Evolutionary conservation across 345 rosid genomes (phyloP), one percentile per base, ranked within the genome.

Genomic region (Linum tenue): DNA sequence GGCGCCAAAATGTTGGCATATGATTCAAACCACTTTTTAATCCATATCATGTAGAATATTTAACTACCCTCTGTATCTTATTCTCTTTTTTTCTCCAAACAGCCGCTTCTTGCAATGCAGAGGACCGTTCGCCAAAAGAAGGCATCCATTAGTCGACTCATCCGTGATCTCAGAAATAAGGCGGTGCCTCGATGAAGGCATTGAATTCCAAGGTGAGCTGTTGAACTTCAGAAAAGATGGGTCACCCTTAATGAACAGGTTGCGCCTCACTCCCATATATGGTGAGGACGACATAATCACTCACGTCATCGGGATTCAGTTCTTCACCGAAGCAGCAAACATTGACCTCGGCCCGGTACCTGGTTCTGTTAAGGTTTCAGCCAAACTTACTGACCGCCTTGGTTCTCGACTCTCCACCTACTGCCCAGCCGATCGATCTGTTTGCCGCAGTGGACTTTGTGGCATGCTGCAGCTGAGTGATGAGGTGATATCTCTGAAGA

Each of bases 61-160:
- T 48, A 48, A 48, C 53, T 48, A 48, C 2, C 53, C 53, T 48
- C 7, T 48, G 11, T 48, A 15, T 9, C 67, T 37, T 60, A 48
- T 67, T 40, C 57, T 37, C 50, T 53, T 44, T 42, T 59, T 36
- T 39, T 7, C 7, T 53, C 55, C 77, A 48, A 22, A 73, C 95
- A 88, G 92, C 79, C 88, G 95, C 35, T 91, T 88, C 84, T 77
- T 88, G 79, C 97, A 91, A 72, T 91, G 85, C 74, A 82, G 95
- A 80, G 96, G 97, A 50, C 95, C 92, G 40, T 91, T 91, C 82
- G 95, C 97, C 37, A 91, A 91, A 76, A 78, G 95, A 75, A 84
- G 95, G 76, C 97, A 91, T 64, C 92, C 92, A 37, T 68, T 83
- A 72, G 95, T 89, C 59, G 96, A 89, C 70, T 87, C 96, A 31